These are phyloP conservation scores for Diplocarpon rosae DNA, from an alignment of 2,329 filamentous ascomycete species.

Conservation along the genomic window DNA sequence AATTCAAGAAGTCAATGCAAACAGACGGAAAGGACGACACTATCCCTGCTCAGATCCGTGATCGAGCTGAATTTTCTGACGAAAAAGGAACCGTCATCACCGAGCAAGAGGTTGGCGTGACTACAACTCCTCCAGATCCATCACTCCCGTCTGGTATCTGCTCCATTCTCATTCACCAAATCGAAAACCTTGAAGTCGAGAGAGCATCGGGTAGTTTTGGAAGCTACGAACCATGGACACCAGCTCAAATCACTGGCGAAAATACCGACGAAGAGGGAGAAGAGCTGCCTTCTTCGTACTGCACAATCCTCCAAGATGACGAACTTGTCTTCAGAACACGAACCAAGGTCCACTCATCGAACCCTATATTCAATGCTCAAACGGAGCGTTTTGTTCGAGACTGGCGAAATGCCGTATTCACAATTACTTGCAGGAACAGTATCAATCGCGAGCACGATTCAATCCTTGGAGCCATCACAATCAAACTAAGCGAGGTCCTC, in stretches of 20 bases:
- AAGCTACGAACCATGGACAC: constrained; percentile 13
- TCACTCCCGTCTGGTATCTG: constrained; percentile 14
- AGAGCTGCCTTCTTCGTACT: constrained; percentile 14
- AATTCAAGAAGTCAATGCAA: constrained; percentile 12
- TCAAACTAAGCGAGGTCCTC: constrained; percentile 15
- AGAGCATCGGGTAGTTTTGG: constrained; percentile 12
- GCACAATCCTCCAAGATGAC: constrained; percentile 14
- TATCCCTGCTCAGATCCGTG: constrained; percentile 10
- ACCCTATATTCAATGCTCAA: constrained; percentile 16
- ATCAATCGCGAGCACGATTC: constrained; percentile 14
- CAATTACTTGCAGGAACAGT: constrained; percentile 11
- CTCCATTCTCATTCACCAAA: constrained; percentile 14
- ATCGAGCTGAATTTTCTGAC: constrained; percentile 11
- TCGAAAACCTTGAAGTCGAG: constrained; percentile 14
- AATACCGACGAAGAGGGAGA: constrained; percentile 14
- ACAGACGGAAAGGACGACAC: constrained; percentile 10
- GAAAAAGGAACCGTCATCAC: constrained; percentile 13
- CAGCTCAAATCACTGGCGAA: constrained; percentile 15
- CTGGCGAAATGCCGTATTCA: constrained; percentile 14
- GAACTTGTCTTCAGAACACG: constrained; percentile 15
- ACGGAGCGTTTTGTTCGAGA: constrained; percentile 14
- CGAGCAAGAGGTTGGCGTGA: constrained; percentile 12
- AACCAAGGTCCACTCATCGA: constrained; percentile 14
- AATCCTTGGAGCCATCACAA: constrained; percentile 11
- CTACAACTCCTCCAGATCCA: constrained; percentile 14